These are phyloP conservation scores for Pseudomassariella vexata DNA, from an alignment of 2,329 filamentous ascomycete genomes.

Conservation along the genomic window DNA sequence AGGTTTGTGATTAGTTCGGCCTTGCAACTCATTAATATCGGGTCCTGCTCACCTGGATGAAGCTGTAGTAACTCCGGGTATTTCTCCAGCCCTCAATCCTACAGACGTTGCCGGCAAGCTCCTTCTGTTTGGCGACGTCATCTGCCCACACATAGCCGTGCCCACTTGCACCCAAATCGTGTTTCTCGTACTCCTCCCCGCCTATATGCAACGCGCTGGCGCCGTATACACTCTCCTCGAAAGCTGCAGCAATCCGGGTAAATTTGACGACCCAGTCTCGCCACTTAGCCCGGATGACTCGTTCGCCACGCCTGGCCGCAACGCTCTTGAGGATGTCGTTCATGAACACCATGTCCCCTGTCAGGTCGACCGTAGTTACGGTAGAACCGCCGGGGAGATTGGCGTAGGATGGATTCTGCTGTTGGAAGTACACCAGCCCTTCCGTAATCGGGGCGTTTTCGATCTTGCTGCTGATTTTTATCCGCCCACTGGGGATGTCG, in stretches of 20 bases:
- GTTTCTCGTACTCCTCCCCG: constrained; percentile 61
- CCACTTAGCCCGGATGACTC: constrained; percentile 87
- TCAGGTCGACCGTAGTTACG: constrained; percentile 52
- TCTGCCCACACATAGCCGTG: constrained; percentile 96
- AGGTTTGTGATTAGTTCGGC: too few species aligned
- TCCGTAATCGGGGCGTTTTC: constrained; percentile 78
- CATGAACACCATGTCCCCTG: constrained; percentile 87
- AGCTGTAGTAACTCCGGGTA: constrained; percentile 91
- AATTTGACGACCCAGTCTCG: constrained; percentile 93
- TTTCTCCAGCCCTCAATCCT: constrained; percentile 96
- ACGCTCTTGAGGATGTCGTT: constrained; percentile 79
- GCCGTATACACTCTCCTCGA: constrained; percentile 93
- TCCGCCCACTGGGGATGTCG: constrained; percentile 82
- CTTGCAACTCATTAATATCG: constrained; percentile 3
- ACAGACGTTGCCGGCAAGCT: constrained; percentile 86
- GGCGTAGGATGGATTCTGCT: constrained; percentile 60
- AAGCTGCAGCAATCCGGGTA: constrained; percentile 83
- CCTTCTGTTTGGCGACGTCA: constrained; percentile 71
- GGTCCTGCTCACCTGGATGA: constrained; percentile 62
- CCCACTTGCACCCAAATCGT: constrained; percentile 57
- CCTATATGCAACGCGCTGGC: constrained; percentile 85
- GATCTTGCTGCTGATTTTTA: constrained; percentile 89
- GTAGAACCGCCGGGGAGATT: constrained; percentile 36
- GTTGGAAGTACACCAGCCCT: constrained; percentile 80
- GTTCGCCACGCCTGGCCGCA: constrained; percentile 78